Base-by-base conservation (phyloP, 495 filamentous ascomycete genomes). In the Platismatia glauca region DNA sequence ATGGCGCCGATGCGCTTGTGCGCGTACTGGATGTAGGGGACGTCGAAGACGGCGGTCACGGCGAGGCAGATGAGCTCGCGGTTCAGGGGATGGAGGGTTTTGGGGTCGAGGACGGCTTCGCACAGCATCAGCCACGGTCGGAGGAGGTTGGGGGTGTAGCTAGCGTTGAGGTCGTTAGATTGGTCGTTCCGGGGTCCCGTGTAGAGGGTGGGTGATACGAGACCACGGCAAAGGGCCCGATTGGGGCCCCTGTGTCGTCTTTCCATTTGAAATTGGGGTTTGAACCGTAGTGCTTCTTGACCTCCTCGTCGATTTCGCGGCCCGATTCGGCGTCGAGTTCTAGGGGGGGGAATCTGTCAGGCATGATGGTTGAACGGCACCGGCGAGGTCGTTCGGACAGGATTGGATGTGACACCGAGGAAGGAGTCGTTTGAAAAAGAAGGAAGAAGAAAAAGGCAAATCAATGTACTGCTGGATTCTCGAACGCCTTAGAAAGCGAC, bases 181-280 rank as follows among this genome's bases (percentile, higher is more conserved):
- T 11, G 11, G 24, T 7, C 31, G 7, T 13, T 60, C 7, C 15
- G 16, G 33, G 29, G 15, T 20, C 15, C 0, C 5, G 15, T n/a
- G n/a, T n/a, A n/a, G 4, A 53, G 20, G 8, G 61, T 16, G 7
- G 57, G n/a, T 3, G 27, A 8, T 63, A 63, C 61, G 22, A 16
- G n/a, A 63, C 11, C 16, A 63, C 55, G 12, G 61, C 61, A 24
- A 63, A 63, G 41, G 61, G 61, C 5, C 61, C 61, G 18, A 63
- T 63, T 3, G 61, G 61, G 7, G 61, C 61, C 2, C 41, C 61
- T 15, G 58, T 63, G 2, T 58, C 61, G 39, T 63, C 61, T 12
- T 63, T 63, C 29, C 38, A 63, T 24, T 63, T 46, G 35, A 63
- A 63, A 20, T 18, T 31, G 13, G 55, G 33, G 29, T 43, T 38